phyloP scores from a whole-genome alignment of 2,329 filamentous ascomycete genomes.

The Thermothelomyces thermophilus region DNA sequence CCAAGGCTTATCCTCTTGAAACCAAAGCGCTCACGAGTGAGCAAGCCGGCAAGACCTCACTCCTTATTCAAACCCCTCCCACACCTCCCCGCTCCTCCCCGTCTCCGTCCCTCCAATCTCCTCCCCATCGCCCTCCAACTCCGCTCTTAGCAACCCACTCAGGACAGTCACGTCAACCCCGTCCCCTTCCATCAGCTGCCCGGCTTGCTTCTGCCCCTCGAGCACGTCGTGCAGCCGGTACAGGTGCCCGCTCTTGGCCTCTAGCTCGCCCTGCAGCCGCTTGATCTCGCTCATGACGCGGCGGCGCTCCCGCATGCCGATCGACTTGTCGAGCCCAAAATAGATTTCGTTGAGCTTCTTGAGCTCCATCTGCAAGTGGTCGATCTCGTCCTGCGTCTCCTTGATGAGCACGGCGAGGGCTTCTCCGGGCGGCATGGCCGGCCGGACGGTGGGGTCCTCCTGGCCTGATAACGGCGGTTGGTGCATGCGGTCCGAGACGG shows the following conservation, averaged over 20 bases:
- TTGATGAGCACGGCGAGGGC: constrained; percentile 82
- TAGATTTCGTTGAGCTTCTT: constrained; percentile 51
- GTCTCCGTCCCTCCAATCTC: not conserved
- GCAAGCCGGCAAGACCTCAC: not conserved
- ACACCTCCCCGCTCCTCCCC: not conserved
- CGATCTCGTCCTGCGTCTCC: constrained; percentile 70
- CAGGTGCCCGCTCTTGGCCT: constrained; percentile 70
- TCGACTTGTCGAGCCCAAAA: constrained; percentile 58
- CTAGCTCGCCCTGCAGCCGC: constrained; percentile 54
- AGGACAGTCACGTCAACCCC: constrained; percentile 59
- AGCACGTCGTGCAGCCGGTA: constrained; percentile 80
- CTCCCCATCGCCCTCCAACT: not conserved
- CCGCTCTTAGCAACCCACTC: constrained; percentile 36
- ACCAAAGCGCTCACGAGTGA: not conserved
- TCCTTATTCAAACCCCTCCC: constrained; percentile 13
- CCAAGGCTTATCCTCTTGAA: too few relatives aligned
- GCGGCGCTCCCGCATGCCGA: constrained; percentile 59
- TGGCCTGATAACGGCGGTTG: not conserved
- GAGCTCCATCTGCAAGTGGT: constrained; percentile 63
- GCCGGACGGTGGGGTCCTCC: constrained; percentile 55
- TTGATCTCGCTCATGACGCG: constrained; percentile 55
- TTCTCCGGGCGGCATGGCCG: constrained; percentile 60
- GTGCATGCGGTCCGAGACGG: constrained; percentile 53
- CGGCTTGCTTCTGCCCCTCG: constrained; percentile 66
- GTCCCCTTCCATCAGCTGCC: constrained; percentile 55